Conservation (phyloP, 768 basidiomycete species). For the Leccinum ochraceum region DNA sequence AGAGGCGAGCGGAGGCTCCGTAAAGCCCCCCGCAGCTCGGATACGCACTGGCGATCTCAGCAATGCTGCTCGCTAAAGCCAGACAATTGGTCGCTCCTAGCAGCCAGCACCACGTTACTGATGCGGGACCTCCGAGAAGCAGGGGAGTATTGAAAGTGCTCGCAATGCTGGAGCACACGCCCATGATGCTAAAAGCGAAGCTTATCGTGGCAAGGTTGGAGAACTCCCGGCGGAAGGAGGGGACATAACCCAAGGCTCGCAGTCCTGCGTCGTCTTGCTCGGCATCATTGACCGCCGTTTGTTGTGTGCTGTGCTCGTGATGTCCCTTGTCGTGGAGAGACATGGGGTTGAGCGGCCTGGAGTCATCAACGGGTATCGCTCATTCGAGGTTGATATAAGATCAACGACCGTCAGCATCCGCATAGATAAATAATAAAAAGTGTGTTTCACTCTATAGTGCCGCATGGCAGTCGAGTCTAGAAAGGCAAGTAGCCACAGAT, state of each 20-base stretch:
- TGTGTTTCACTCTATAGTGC: no score
- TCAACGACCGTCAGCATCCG: no score
- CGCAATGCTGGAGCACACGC: constrained; percentile 39
- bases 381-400: constrained; percentile 1
- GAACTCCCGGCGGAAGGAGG: constrained; percentile 45
- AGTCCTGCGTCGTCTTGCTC: constrained; percentile 24
- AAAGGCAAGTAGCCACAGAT: no score
- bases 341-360: constrained; percentile 1
- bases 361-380: background rate
- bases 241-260: constrained; percentile 32
- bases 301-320: background rate
- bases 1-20: constrained; percentile 78
- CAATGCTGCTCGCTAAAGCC: constrained; percentile 32
- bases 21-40: constrained; percentile 43
- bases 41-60: constrained; percentile 35
- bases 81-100: constrained; percentile 30
- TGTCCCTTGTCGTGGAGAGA: background rate
- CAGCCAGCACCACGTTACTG: constrained; percentile 41
- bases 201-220: constrained; percentile 39
- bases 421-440: no score
- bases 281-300: background rate
- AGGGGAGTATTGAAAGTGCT: constrained; percentile 40
- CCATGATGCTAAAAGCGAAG: constrained; percentile 38
- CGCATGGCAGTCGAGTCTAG: no score
- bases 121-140: constrained; percentile 37